Conservation (phyloP, 176 grass and related monocot genomes). For the Otatea glauca region DNA sequence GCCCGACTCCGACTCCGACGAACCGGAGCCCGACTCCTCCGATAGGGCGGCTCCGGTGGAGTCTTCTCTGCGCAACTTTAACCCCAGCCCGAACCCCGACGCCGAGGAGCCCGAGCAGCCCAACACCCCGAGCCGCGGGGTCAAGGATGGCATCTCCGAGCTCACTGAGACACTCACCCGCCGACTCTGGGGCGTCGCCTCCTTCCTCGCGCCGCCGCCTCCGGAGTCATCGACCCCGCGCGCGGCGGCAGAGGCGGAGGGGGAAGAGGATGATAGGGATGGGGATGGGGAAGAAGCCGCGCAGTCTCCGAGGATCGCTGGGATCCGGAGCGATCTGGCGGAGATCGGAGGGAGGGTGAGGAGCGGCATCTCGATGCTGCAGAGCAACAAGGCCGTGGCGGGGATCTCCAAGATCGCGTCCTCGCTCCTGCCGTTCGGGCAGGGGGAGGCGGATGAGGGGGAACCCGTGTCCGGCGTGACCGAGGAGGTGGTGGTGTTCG, state of each 20-base stretch:
- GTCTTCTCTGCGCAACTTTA: background rate
- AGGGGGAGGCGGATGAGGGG: slow-evolving; percentile 50
- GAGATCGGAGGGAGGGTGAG: slow-evolving; percentile 74
- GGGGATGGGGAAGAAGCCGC: background rate
- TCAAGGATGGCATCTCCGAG: slow-evolving; percentile 75
- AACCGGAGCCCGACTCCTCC: background rate
- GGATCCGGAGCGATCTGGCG: slow-evolving; percentile 73
- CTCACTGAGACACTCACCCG: slow-evolving; percentile 73
- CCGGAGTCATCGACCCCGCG: slow-evolving; percentile 19
- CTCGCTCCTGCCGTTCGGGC: slow-evolving; percentile 74
- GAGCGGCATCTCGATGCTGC: slow-evolving; percentile 74
- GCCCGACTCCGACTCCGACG: slow-evolving; percentile 38
- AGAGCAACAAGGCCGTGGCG: slow-evolving; percentile 54
- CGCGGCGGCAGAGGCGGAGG: slow-evolving; percentile 1
- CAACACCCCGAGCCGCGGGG: slow-evolving; percentile 52
- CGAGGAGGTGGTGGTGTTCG: slow-evolving; percentile 75
- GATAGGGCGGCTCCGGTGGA: background rate
- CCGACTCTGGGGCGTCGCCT: slow-evolving; percentile 73
- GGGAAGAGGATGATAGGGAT: background rate
- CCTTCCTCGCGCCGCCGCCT: slow-evolving; percentile 63
- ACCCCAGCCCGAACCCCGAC: background rate
- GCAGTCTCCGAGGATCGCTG: slow-evolving; percentile 58
- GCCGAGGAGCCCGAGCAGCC: slow-evolving; percentile 51
- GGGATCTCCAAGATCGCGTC: slow-evolving; percentile 89
- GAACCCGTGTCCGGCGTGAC: slow-evolving; percentile 50